Base-by-base conservation (phyloP, 257 asterid genomes). In the Solanum peruvianum region DNA sequence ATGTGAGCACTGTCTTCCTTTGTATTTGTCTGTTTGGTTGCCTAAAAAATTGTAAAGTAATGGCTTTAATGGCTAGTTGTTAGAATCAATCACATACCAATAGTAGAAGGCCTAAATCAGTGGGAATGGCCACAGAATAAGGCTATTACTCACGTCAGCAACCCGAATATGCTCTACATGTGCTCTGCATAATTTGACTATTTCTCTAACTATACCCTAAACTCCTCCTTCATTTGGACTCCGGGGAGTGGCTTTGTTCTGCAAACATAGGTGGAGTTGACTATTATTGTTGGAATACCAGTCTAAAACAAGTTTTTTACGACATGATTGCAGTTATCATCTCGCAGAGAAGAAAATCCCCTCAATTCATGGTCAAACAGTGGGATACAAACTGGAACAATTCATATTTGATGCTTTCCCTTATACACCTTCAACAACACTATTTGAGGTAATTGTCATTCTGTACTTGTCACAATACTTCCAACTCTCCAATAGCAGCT, bases 341-440 rank as follows among this genome's bases (percentile, higher is more conserved):
- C 93, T 97, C 44, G 98, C 98, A 15, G 98, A 97, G 91, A 97
- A 97, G 89, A 88, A 92, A 70, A 97, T 97, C 82, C 95, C 97
- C 89, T 97, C 99, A 58, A 91, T 94, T 86, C 97, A 94, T 75
- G 99, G 98, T 76, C 93, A 91, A 69, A 92, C 96, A 37, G 52
- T 87, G 80, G 99, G 99, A 56, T 95, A 85, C 93, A 95, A 97
- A 89, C 94, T 97, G 25, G 99, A 97, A 92, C 99, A 95, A 80
- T 97, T 95, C 89, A 95, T 95, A 89, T 95, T 95, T 88, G 99
- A 97, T 88, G 98, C 99, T 64, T 97, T 97, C 86, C 98, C 99
- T 60, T 97, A 94, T 89, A 94, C 98, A 84, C 98, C 98, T 87
- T 93, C 99, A 70, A 95, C 97, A 5, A 92, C 97, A 75, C 98